Base-by-base conservation (phyloP, 768 basidiomycete species). In the Lentinula detonsa region DNA sequence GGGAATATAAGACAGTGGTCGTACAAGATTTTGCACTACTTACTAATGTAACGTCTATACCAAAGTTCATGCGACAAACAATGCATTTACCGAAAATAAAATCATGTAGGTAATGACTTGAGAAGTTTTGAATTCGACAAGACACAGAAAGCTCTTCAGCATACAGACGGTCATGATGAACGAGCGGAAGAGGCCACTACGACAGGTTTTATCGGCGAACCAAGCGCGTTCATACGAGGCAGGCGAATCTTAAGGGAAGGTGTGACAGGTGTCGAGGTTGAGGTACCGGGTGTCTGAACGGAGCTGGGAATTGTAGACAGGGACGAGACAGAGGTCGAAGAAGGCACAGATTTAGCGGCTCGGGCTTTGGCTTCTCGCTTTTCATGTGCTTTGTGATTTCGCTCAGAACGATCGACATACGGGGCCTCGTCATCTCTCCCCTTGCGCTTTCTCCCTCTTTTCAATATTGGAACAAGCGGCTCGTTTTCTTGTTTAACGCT, bases 211-310 rank as follows among this genome's bases (percentile, higher is more conserved):
- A 59, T 50, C 7, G 59, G 61, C 53, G 45, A 68, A 61, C 39
- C 62, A 48, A 71, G 65, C 51, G 70, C 75, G 62, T 73, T 79
- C 59, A 81, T 70, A n/a, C 76, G 76, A 42, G 82, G 82, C 56
- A 84, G 76, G 42, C 82, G 79, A 55, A 84, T 84, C 66, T 82
- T 83, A 57, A 84, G 78, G 23, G 80, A 78, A n/a, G 81, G 79
- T 0, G 79, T 67, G 4, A 64, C 33, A 16, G 66, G 62, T 6
- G 62, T 40, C 37, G 50, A 49, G 11, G 43, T 40, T 6, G 62
- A 54, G 5, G 51, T 21, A 21, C 62, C 50, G 6, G 48, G 13
- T 16, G 61, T 40, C 9, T 54, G 31, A 40, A 23, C 16, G 4
- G 61, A 55, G 45, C 45, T 37, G 21, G 56, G 45, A 10, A 35